Evolutionary conservation across 768 basidiomycete species (phyloP), one percentile per base, ranked within the genome.

Genomic region (Leccinum imitatum): DNA sequence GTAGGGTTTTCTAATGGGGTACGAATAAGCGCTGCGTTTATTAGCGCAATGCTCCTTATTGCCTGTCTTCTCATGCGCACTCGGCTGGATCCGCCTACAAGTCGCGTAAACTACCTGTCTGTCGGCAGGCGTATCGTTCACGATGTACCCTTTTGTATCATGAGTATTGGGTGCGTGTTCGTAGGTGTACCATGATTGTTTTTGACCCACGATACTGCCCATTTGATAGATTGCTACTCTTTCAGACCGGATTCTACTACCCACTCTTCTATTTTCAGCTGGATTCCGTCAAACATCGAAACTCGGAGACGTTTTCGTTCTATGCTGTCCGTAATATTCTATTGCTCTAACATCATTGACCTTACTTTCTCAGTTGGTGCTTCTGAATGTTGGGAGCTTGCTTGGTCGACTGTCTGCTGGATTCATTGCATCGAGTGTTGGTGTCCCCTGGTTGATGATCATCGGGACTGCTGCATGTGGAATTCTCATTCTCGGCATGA

Each of bases 301-400:
- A 53, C 14, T 53, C 52, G 19, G 52, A 53, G 19, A 53, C 52
- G 13, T 70, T 86, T 6, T 81, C 84, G 0, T 85, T 86, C 61
- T 84, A 85, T 62, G 78, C 78, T 33, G 84, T 84, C 56, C 17
- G 69, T 52, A 23, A 52, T 21, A 7, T 1, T 1, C 21, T 53
- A 33, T 15, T 35, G 6, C 52, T 13, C 4, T 13, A 3, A 4
- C 9, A 11, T 21, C 13, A 23, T 53, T 53, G 10, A 53, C 14
- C 33, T 53, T 21, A 35, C 52, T 13, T 31, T 33, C 31, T 13
- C 57, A 83, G 78, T 69, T 85, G 30, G 75, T 80, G 0, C 78
- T 87, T 21, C 63, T 85, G 27, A 86, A 85, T 65, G 82, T 73
- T 1, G 72, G 77, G 6, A 80, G 78, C 51, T 69, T 82, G 15